Evolutionary conservation across 2,329 filamentous ascomycete species (phyloP).

Genomic region (Thielaviopsis cerberus): DNA sequence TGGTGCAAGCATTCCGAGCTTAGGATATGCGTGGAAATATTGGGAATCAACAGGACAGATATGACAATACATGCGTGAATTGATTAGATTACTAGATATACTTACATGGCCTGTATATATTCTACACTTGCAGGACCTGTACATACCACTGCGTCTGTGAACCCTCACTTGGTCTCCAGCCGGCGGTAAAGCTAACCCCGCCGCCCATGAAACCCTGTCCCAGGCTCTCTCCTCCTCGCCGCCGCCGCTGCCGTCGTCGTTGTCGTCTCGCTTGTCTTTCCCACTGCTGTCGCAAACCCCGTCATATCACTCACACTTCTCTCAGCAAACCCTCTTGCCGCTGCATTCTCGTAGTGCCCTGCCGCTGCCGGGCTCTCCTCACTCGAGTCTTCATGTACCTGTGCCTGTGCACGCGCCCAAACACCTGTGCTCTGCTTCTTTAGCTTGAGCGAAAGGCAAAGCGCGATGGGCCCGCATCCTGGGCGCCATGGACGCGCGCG

Average conservation of each 20-base stretch:
- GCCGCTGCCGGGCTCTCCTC: background rate
- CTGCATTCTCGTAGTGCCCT: background rate
- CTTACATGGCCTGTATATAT: too few species aligned
- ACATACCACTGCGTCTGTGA: background rate
- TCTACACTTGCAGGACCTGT: too few species aligned
- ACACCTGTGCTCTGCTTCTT: conserved; percentile 1
- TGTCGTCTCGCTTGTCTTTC: too few species aligned
- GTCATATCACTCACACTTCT: background rate
- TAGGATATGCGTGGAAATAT: conserved; percentile 19
- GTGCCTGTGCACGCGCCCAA: conserved; percentile 2
- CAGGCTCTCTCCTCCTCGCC: background rate
- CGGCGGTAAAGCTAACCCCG: conserved; percentile 1
- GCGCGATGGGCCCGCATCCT: background rate
- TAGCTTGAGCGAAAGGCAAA: conserved; percentile 5
- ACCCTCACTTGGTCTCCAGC: background rate
- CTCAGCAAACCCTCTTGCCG: background rate
- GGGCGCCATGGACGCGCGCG: conserved; percentile 2
- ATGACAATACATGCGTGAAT: background rate
- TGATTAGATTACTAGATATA: background rate
- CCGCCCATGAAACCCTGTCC: background rate
- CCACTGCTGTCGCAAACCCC: background rate
- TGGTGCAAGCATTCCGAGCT: conserved; percentile 80
- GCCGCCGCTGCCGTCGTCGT: background rate
- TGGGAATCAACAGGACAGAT: background rate
- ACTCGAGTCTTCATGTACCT: background rate